A percentile compares a stretch with the other conserved stretches of the same genome.
Evolutionary conservation across 176 grass and related monocot species (phyloP).

Genomic region (Chrysopogon serrulatus): DNA sequence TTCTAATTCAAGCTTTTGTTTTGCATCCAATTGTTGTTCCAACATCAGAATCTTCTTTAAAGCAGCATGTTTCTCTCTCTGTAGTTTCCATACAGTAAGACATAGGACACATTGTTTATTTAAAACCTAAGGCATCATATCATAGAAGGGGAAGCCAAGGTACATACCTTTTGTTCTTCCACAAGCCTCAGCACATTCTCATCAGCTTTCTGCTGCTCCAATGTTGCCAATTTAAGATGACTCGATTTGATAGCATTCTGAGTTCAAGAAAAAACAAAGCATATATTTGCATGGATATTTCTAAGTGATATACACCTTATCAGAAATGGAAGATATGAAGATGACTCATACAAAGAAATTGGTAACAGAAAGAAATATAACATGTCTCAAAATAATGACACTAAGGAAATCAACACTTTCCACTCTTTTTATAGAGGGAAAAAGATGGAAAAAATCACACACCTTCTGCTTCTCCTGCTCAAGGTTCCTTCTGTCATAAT

Average conservation of each 20-base stretch:
- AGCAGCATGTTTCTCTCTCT: constrained; percentile 45
- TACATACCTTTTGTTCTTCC: constrained; percentile 47
- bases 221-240: constrained; percentile 42
- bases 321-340: background rate
- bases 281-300: background rate
- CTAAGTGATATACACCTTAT: background rate
- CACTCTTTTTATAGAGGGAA: background rate
- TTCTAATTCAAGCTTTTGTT: constrained; percentile 59
- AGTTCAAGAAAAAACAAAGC: constrained; percentile 1
- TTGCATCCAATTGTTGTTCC: constrained; percentile 39
- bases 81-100: constrained; percentile 25
- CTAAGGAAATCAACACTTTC: background rate
- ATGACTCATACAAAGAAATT: no score
- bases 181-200: constrained; percentile 40
- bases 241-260: constrained; percentile 68
- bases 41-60: constrained; percentile 36
- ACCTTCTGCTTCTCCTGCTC: constrained; percentile 47
- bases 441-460: background rate
- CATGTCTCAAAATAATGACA: background rate
- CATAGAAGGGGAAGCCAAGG: background rate
- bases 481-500: constrained; percentile 28
- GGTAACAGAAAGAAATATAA: background rate
- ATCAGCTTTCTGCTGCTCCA: constrained; percentile 48
- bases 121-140: background rate
- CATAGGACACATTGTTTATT: background rate